Base-by-base conservation (phyloP, 805 yeast species). In the Starmerella ratchasimensis region DNA sequence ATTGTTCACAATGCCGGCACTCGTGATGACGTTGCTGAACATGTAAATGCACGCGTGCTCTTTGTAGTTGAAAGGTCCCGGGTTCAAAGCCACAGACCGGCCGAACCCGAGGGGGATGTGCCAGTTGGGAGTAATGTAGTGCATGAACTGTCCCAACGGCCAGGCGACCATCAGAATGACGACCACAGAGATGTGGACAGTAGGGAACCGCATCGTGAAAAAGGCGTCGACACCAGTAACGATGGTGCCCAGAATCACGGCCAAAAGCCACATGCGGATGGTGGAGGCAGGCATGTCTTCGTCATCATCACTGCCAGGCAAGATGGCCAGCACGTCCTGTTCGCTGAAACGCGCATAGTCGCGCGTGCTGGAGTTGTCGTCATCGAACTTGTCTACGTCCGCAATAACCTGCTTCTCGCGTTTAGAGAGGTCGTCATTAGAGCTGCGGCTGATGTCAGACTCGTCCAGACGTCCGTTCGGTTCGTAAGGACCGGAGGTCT, bases 141-240 rank as follows among this genome's bases (percentile, higher is more conserved):
- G 71, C 70, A 74, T 68, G 5, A 62, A 54, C 37, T 61, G 54
- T 42, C 84, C 84, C 34, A 74, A 42, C 1, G 84, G 82, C 65
- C 71, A 76, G 1, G 80, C 71, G 39, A 73, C 63, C 39, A 78
- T 65, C 28, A 78, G 71, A 23, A 72, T 67, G 33, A 76, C 75
- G 38, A 64, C 65, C 17, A 74, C 60, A 11, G 72, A 62, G 38
- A 76, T 60, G 26, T 61, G 50, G 41, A 74, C 63, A 0, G 70
- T 53, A 2, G 82, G 83, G 35, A 64, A 55, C 53, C 75, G 76
- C 49, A 74, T 56, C 23, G 72, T 64, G 49, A 76, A 75, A 46
- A 76, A 63, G 38, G 71, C 59, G 52, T 76, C 76, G 51, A 73
- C 62, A 36, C 68, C 76, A 33, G 74, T 65, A 34, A 79, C 78